Base-by-base conservation (phyloP, 495 filamentous ascomycete species). In the Cenococcum geophilum region DNA sequence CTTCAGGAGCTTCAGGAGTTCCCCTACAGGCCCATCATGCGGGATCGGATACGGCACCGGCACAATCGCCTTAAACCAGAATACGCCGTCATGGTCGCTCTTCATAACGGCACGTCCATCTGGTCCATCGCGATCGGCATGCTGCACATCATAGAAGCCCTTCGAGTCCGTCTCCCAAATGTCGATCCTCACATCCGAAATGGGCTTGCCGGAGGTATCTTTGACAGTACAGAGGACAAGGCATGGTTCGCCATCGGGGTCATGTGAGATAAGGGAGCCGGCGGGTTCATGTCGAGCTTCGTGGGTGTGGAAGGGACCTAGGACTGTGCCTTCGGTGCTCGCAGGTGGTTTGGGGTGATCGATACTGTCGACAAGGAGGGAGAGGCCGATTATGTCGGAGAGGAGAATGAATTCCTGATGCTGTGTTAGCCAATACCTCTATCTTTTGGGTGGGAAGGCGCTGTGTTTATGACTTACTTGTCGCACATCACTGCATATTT, bases 301-400 rank as follows among this genome's bases (percentile, higher is more conserved):
- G 74, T 95, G 88, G 1, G 90, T 92, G 78, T 97, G 91, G 79
- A 96, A 97, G 48, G 92, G 92, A 0, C 92, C 92, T 0, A 96
- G 82, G 32, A 97, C 89, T 2, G 91, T 91, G 52, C 91, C 89
- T 73, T 96, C 91, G 16, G 91, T 97, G 48, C 82, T 80, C 42
- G 74, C 72, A 0, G 83, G 70, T 0, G 88, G 89, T 71, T 91
- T 95, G 60, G 92, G 92, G 76, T 96, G 91, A 76, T 92, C 89
- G 77, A 96, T 95, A 63, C 80, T 83, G 76, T 96, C 91, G 60
- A 96, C 88, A 8, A 96, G 84, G 57, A 95, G 80, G 32, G 91
- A 95, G 47, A 97, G 85, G 59, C 92, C 92, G 47, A 96, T 82
- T 59, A 92, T 80, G 76, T 97, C 92, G 56, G 88, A 93, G 66